phyloP scores from a whole-genome alignment of 768 basidiomycete genomes.

The Russula virescens region DNA sequence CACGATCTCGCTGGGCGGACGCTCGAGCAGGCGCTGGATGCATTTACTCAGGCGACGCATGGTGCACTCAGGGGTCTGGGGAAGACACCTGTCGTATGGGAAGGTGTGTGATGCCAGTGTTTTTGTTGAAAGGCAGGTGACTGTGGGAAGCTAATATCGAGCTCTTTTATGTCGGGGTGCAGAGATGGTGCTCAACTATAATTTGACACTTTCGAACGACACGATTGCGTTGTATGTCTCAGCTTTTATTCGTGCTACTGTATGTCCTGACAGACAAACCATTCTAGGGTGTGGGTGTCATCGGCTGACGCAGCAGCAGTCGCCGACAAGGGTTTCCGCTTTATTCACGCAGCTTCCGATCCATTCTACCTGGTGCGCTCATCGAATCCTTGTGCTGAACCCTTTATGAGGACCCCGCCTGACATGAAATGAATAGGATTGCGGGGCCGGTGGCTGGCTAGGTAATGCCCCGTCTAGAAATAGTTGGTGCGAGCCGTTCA shows the following conservation, averaged over 20 bases:
- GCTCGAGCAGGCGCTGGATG: conserved; percentile 56
- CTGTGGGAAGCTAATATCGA: neutral
- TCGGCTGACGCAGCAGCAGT: conserved; percentile 55
- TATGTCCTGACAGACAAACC: neutral
- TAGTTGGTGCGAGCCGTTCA: conserved; percentile 76
- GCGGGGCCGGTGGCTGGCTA: conserved; percentile 68
- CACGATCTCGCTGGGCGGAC: conserved; percentile 42
- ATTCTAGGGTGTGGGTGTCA: conserved; percentile 62
- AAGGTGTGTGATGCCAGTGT: conserved; percentile 39
- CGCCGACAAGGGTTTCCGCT: conserved; percentile 49
- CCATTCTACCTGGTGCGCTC: conserved; percentile 64
- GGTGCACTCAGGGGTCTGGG: conserved; percentile 45
- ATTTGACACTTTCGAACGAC: conserved; percentile 7
- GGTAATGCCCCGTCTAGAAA: conserved; percentile 43
- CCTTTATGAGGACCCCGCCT: too few relatives aligned
- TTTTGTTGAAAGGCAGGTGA: neutral
- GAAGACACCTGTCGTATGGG: conserved; percentile 81
- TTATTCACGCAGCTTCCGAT: conserved; percentile 67
- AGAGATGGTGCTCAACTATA: neutral
- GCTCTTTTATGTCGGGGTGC: neutral
- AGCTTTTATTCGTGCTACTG: neutral
- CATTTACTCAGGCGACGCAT: conserved; percentile 59
- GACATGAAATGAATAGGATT: conserved; percentile 39
- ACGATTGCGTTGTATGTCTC: conserved; percentile 10
- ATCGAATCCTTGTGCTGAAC: too few relatives aligned